A percentile compares a stretch with the other conserved stretches of the same genome.
phyloP scores from a whole-genome alignment of 1,284 basidiomycete genomes.

The Pulveroboletus sp. region DNA sequence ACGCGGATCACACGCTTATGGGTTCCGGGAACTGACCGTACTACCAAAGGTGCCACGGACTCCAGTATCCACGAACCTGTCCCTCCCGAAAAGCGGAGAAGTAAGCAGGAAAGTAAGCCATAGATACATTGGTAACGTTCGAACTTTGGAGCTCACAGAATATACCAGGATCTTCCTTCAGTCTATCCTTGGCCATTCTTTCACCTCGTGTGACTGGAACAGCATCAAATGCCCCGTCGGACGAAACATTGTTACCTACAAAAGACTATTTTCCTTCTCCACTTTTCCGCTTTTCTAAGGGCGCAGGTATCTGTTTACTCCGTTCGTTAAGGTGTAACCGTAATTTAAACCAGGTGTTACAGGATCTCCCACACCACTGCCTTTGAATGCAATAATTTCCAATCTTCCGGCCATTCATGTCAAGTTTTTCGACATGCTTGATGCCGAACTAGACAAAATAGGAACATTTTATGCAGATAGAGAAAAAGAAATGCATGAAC shows the following conservation, averaged over 20 bases:
- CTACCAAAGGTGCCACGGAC: background rate
- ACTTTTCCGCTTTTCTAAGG: background rate
- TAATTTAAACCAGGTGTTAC: background rate
- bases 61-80: no score
- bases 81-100: background rate
- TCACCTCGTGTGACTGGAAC: background rate
- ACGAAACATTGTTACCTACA: background rate
- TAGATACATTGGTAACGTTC: background rate
- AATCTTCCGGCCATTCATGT: slow-evolving; percentile 60
- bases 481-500: slow-evolving; percentile 66
- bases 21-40: background rate
- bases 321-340: background rate
- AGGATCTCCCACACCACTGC: slow-evolving; percentile 28
- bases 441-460: slow-evolving; percentile 78
- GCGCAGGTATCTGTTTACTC: slow-evolving; percentile 15
- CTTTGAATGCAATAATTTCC: slow-evolving; percentile 53
- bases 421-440: slow-evolving; percentile 75
- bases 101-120: slow-evolving; percentile 16
- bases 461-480: slow-evolving; percentile 79
- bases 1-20: background rate
- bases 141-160: background rate
- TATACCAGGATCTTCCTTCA: slow-evolving; percentile 14
- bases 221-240: background rate
- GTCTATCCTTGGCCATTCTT: background rate
- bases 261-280: background rate